Evolutionary conservation across 192 early-diverging fungal species (phyloP).

Genomic region (Entophlyctis helioformis): DNA sequence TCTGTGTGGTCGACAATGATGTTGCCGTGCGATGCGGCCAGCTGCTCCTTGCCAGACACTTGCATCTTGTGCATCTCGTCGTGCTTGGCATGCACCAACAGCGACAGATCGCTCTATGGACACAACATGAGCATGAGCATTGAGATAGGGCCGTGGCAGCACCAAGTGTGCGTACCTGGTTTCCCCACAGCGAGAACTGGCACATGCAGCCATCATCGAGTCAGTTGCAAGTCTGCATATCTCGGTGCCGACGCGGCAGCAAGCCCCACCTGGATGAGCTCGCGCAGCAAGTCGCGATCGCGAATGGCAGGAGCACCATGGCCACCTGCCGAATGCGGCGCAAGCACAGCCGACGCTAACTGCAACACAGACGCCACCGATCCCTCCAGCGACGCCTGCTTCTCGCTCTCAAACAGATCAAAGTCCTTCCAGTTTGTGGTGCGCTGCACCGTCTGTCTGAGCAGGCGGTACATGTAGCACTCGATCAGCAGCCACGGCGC

Average conservation of each 20-base stretch:
- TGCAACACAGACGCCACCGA: constrained; percentile 33
- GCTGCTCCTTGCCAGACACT: constrained; percentile 19
- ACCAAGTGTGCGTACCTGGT: constrained; percentile 34
- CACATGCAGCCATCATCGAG: no score
- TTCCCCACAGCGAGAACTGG: constrained; percentile 81
- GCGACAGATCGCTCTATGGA: constrained; percentile 53
- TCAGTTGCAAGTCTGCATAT: no score
- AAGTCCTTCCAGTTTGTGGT: constrained; percentile 49
- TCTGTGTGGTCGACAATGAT: constrained; percentile 67
- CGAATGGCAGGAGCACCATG: no score
- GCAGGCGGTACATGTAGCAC: constrained; percentile 75
- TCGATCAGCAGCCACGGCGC: constrained; percentile 75
- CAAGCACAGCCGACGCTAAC: no score
- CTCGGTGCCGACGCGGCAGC: no score
- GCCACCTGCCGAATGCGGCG: no score
- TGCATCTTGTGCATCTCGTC: constrained; percentile 63
- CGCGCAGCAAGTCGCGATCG: no score
- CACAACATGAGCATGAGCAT: neutral
- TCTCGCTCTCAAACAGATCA: constrained; percentile 61
- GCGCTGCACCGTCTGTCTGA: no score
- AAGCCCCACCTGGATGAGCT: no score
- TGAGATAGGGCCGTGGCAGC: neutral
- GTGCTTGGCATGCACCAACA: constrained; percentile 56
- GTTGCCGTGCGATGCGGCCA: constrained; percentile 35
- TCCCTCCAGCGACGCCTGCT: constrained; percentile 8